Percentiles rank a stretch among this genome's conserved stretches.
These are phyloP conservation scores for Allium sativum DNA, from an alignment of 106 monocot species.

Conservation along the genomic window DNA sequence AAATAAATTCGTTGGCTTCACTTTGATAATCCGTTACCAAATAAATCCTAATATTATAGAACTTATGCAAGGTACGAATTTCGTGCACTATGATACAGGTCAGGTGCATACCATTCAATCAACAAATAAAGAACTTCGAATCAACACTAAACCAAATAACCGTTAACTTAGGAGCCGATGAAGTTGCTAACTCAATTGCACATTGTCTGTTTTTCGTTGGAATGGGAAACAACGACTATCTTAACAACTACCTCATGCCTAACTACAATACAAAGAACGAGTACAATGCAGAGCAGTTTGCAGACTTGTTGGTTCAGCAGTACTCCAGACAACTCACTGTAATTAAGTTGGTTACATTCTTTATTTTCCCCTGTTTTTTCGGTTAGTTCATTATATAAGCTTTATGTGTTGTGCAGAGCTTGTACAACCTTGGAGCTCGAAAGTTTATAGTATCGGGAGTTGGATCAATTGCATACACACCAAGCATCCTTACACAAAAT, in stretches of 20 bases:
- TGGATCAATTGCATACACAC: slow-evolving; percentile 67
- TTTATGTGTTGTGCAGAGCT: slow-evolving; percentile 19
- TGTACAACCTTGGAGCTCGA: slow-evolving; percentile 80
- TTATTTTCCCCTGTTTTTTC: too few relatives aligned
- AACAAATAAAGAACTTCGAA: slow-evolving; percentile 81
- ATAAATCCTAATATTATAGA: too few relatives aligned
- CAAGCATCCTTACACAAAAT: slow-evolving; percentile 59
- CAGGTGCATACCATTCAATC: slow-evolving; percentile 70
- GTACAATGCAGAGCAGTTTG: slow-evolving; percentile 53
- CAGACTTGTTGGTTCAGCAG: slow-evolving; percentile 53
- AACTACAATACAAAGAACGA: slow-evolving; percentile 57
- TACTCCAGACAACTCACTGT: slow-evolving; percentile 60
- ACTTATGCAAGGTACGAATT: too few relatives aligned
- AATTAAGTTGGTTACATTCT: background rate
- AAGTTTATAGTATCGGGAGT: slow-evolving; percentile 52
- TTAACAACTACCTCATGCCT: slow-evolving; percentile 91
- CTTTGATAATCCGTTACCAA: too few relatives aligned
- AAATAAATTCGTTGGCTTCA: too few relatives aligned
- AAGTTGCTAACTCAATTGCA: slow-evolving; percentile 3
- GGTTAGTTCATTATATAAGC: too few relatives aligned
- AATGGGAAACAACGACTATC: slow-evolving; percentile 93
- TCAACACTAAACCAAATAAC: slow-evolving; percentile 50
- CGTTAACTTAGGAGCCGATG: slow-evolving; percentile 23
- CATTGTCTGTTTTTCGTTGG: slow-evolving; percentile 68
- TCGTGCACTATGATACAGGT: slow-evolving; percentile 18